These are phyloP conservation scores for Cercospora berteroae DNA, from an alignment of 2,329 filamentous ascomycete species.

Conservation along the genomic window DNA sequence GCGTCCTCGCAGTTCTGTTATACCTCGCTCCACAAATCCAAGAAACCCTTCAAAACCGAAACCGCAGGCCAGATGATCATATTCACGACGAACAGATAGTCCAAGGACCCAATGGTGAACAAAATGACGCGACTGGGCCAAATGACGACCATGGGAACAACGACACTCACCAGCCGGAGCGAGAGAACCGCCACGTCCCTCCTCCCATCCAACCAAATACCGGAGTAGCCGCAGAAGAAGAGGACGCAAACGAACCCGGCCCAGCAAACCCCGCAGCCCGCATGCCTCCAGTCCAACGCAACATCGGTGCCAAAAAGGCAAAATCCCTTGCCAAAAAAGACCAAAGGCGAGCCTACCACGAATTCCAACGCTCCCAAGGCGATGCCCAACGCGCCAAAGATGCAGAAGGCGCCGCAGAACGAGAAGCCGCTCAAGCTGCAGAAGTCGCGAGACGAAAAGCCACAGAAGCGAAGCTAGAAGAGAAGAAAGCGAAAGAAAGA, in stretches of 20 bases:
- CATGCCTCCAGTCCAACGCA: constrained; percentile 23
- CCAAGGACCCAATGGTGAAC: background rate
- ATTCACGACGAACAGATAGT: background rate
- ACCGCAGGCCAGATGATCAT: background rate
- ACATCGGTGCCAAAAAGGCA: constrained; percentile 51
- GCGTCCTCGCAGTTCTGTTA: constrained; percentile 44
- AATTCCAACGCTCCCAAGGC: constrained; percentile 50
- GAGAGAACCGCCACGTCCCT: background rate
- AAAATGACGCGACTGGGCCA: background rate
- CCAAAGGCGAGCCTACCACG: constrained; percentile 47
- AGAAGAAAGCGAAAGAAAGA: constrained; percentile 42
- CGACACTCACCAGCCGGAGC: background rate
- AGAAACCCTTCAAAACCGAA: constrained; percentile 33
- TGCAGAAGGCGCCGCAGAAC: constrained; percentile 45
- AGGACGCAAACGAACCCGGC: constrained; percentile 23
- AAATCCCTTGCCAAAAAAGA: constrained; percentile 49
- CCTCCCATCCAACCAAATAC: background rate
- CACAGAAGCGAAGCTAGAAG: constrained; percentile 45
- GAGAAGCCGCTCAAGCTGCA: constrained; percentile 43
- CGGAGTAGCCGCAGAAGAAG: background rate
- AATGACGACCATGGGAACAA: background rate
- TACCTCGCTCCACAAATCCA: constrained; percentile 51
- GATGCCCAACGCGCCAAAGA: constrained; percentile 47
- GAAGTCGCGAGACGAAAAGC: constrained; percentile 44
- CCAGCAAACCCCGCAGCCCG: constrained; percentile 33